Evolutionary conservation across 192 early-diverging fungal species (phyloP).

Genomic region (Rhizophagus clarus): DNA sequence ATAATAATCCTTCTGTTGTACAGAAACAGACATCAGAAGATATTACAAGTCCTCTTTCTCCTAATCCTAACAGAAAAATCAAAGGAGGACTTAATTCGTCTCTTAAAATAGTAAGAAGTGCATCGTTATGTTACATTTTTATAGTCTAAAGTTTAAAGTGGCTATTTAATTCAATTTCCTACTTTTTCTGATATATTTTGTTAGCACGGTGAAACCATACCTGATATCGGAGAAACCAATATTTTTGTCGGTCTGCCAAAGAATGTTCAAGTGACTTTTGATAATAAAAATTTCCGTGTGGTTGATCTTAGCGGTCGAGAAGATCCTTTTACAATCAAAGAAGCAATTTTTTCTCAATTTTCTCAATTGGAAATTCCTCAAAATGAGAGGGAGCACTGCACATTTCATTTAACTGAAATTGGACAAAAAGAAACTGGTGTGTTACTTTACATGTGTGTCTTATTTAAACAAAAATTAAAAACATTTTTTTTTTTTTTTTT

Average conservation of each 20-base stretch:
- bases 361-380: constrained; percentile 5
- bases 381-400: constrained; percentile 4
- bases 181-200: neutral
- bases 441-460: neutral
- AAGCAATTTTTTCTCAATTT: constrained; percentile 39
- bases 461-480: neutral
- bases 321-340: constrained; percentile 39
- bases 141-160: neutral
- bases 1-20: neutral
- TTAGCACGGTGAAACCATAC: neutral
- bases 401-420: constrained; percentile 11
- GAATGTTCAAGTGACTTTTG: constrained; percentile 40
- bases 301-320: constrained; percentile 39
- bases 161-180: neutral
- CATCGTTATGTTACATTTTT: neutral
- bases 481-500: too few relatives aligned
- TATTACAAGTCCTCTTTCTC: neutral
- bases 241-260: neutral
- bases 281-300: constrained; percentile 42
- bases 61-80: neutral
- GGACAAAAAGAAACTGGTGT: constrained; percentile 6
- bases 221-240: neutral
- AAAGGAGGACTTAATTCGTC: neutral
- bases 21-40: neutral
- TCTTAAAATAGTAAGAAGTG: neutral